These are phyloP conservation scores for Brasilioporus rufonigricans DNA, from an alignment of 768 basidiomycete species.

Conservation along the genomic window DNA sequence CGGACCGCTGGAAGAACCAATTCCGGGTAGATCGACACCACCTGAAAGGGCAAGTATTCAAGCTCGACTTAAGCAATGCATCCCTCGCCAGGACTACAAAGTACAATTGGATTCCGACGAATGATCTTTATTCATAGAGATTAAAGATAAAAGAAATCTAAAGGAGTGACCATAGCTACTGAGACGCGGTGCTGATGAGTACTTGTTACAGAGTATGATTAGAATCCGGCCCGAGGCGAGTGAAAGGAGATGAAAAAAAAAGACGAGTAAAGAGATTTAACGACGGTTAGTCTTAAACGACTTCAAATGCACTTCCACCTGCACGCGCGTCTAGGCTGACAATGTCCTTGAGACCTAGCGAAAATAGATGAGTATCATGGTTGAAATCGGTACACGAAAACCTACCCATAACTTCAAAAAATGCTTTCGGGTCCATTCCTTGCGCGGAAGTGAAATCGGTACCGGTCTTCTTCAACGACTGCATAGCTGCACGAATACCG, in stretches of 20 bases:
- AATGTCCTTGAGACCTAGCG: conserved; percentile 50
- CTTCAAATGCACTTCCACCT: conserved; percentile 57
- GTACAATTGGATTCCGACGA: conserved; percentile 3
- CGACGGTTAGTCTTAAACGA: conserved; percentile 35
- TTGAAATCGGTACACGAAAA: neutral
- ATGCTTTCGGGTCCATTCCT: conserved; percentile 76
- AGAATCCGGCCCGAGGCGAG: neutral
- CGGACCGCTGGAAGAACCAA: neutral
- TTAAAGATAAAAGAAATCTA: conserved; percentile 20
- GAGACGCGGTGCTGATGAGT: conserved; percentile 16
- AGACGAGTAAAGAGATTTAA: neutral
- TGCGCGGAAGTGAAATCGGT: conserved; percentile 60
- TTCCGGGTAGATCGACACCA: conserved; percentile 1
- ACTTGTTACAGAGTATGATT: conserved; percentile 21
- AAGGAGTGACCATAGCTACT: conserved; percentile 20
- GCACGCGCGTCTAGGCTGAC: conserved; percentile 53
- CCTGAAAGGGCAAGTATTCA: conserved; percentile 9
- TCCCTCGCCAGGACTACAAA: neutral
- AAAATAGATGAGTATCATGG: neutral
- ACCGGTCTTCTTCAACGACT: conserved; percentile 71
- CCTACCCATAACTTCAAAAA: conserved; percentile 77
- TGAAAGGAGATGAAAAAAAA: neutral
- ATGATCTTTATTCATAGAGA: conserved; percentile 16
- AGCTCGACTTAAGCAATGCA: neutral
- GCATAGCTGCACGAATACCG: conserved; percentile 76